These are phyloP conservation scores for Helicosporidium sp. DNA, from an alignment of 139 green algal genomes.

Conservation along the genomic window DNA sequence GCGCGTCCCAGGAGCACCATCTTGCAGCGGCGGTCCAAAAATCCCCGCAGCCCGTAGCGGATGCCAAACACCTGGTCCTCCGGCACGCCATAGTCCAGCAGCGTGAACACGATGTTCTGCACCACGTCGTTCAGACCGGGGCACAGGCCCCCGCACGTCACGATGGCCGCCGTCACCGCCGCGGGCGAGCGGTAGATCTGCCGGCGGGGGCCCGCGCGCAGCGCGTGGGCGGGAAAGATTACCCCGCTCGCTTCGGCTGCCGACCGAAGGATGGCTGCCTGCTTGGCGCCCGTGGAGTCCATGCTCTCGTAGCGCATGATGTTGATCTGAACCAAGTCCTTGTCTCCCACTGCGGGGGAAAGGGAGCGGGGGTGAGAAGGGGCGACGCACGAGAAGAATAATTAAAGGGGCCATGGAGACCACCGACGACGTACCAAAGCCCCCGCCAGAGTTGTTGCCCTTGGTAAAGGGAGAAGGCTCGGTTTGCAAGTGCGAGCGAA, in stretches of 20 bases:
- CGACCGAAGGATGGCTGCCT: background rate
- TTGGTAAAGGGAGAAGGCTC: too few relatives aligned
- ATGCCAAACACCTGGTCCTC: slow-evolving; percentile 81
- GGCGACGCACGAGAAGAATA: background rate
- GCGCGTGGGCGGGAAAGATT: slow-evolving; percentile 46
- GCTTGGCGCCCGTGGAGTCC: slow-evolving; percentile 39
- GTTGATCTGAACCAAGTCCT: slow-evolving; percentile 44
- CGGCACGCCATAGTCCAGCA: slow-evolving; percentile 43
- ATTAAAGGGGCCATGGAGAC: background rate
- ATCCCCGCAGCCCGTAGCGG: slow-evolving; percentile 71
- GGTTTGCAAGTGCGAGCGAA: too few relatives aligned
- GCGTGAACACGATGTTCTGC: slow-evolving; percentile 63
- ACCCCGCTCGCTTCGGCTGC: slow-evolving; percentile 19
- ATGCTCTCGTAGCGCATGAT: slow-evolving; percentile 51
- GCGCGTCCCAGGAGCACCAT: slow-evolving; percentile 57
- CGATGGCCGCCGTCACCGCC: slow-evolving; percentile 70
- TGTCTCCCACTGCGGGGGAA: slow-evolving; percentile 43
- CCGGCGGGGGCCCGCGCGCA: slow-evolving; percentile 51
- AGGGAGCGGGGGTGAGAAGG: background rate
- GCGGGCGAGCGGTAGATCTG: slow-evolving; percentile 61
- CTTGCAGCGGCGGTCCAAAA: slow-evolving; percentile 63
- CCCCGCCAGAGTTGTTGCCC: too few relatives aligned
- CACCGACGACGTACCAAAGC: background rate
- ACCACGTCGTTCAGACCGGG: slow-evolving; percentile 90
- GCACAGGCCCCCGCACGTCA: slow-evolving; percentile 86